phyloP scores from a whole-genome alignment of 352 stramenopile genomes.

The Pythium graminicola region DNA sequence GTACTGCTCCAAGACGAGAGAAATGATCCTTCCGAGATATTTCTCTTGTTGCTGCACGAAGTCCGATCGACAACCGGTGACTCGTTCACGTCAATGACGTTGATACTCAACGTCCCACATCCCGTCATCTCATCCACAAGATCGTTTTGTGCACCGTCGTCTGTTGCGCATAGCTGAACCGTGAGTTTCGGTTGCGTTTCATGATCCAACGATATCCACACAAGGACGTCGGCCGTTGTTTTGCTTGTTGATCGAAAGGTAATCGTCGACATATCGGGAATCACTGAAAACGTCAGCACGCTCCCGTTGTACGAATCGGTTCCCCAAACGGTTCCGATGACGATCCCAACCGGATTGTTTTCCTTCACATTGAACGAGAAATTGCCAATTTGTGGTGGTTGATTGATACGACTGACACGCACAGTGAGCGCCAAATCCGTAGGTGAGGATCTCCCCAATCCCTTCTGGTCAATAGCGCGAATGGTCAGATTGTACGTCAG shows the following conservation, averaged over 20 bases:
- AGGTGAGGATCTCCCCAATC: background rate
- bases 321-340: conserved; percentile 30
- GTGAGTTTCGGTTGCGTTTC: conserved; percentile 27
- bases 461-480: conserved; percentile 15
- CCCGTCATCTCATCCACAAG: conserved; percentile 40
- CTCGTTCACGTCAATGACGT: conserved; percentile 39
- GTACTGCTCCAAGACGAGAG: conserved; percentile 9
- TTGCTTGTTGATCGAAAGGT: conserved; percentile 14
- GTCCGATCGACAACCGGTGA: conserved; percentile 18
- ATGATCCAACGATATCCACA: conserved; percentile 33
- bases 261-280: conserved; percentile 22
- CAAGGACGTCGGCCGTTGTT: conserved; percentile 26
- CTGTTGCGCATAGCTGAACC: conserved; percentile 38
- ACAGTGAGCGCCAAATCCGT: conserved; percentile 12
- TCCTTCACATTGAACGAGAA: conserved; percentile 18
- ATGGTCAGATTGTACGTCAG: conserved; percentile 12
- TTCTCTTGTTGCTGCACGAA: conserved; percentile 2
- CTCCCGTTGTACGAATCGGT: conserved; percentile 31
- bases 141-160: conserved; percentile 42
- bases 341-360: conserved; percentile 17
- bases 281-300: conserved; percentile 35
- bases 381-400: conserved; percentile 8
- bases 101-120: conserved; percentile 34
- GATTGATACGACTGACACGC: conserved; percentile 17
- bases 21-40: conserved; percentile 8